Conservation (phyloP, 1,284 basidiomycete genomes). For the Cutaneotrichosporon sp. region DNA sequence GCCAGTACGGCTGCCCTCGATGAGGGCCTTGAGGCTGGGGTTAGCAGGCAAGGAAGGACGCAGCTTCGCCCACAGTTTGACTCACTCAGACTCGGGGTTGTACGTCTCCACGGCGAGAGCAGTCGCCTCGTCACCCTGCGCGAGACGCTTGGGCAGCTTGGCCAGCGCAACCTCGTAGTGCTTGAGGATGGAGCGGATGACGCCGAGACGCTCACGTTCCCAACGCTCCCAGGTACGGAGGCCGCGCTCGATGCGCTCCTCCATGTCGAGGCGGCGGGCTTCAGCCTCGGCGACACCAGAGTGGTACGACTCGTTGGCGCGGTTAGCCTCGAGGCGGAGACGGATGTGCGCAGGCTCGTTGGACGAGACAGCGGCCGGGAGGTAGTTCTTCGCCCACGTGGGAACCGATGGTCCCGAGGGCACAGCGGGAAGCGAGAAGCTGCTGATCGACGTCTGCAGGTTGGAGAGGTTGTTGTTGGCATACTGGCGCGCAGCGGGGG, state of each 20-base stretch:
- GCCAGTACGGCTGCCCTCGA: constrained; percentile 84
- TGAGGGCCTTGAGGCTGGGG: constrained; percentile 56
- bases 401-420: constrained; percentile 12
- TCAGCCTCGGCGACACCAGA: constrained; percentile 66
- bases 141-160: constrained; percentile 66
- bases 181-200: constrained; percentile 77
- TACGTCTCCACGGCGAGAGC: constrained; percentile 73
- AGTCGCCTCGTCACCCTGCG: constrained; percentile 66
- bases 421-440: constrained; percentile 13
- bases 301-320: constrained; percentile 73
- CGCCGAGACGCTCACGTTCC: constrained; percentile 76
- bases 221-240: constrained; percentile 75
- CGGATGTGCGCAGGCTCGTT: constrained; percentile 66
- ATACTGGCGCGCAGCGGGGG: constrained; percentile 28
- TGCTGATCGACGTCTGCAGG: constrained; percentile 15
- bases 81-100: constrained; percentile 72
- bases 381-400: constrained; percentile 38
- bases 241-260: constrained; percentile 78
- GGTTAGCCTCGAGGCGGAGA: constrained; percentile 71
- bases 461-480: constrained; percentile 33
- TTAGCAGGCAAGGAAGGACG: not conserved
- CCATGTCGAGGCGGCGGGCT: constrained; percentile 72
- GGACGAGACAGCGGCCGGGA: constrained; percentile 43
- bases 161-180: constrained; percentile 77
- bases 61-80: not conserved